Base-by-base conservation (phyloP, 805 yeast species). In the Myxozyma lipomycoides region DNA sequence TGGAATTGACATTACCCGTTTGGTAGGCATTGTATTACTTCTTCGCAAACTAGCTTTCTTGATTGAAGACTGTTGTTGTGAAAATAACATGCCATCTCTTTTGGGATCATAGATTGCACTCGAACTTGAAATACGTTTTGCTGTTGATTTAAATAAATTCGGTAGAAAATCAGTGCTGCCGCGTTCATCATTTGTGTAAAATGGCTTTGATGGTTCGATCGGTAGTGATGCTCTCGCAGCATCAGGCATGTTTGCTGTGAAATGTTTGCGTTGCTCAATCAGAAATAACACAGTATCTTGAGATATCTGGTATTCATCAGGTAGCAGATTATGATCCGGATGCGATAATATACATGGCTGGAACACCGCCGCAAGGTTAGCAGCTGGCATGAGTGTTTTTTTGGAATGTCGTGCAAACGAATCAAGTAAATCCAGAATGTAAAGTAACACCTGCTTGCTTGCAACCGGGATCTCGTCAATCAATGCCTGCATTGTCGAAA, bases 271-370 rank as follows among this genome's bases (percentile, higher is more conserved):
- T 65, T 91, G 88, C 59, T 84, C 90, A 50, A 91, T 86, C 71
- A 93, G 76, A 59, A 91, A 89, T 63, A 90, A 95, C 23, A 93
- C 84, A 30, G 87, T 96, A 5, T 81, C 75, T 59, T 90, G 88
- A 3, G 95, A 86, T 32, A 88, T 70, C 10, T 86, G 91, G 69
- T 90, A 90, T 68, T 93, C 97, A 28, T 82, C 87, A 0, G 97
- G 97, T 38, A 84, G 79, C 82, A 91, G 79, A 64, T 90, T 96
- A 67, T 93, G 97, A 58, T 77, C 78, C 3, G 96, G 95, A 67
- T 91, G 98, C 7, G 95, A 85, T 46, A 93, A 73, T 17, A 93
- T 81, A n/a, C 96, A 86, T 2, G 98, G 98, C 70, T 93, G 98
- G 71, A 93, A 93, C 50, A 93, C 86, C 1, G 98, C 96, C 1